Percentiles rank a stretch among this genome's conserved stretches.
Conservation (phyloP, 495 filamentous ascomycete species). For the Bombardia bombarda region DNA sequence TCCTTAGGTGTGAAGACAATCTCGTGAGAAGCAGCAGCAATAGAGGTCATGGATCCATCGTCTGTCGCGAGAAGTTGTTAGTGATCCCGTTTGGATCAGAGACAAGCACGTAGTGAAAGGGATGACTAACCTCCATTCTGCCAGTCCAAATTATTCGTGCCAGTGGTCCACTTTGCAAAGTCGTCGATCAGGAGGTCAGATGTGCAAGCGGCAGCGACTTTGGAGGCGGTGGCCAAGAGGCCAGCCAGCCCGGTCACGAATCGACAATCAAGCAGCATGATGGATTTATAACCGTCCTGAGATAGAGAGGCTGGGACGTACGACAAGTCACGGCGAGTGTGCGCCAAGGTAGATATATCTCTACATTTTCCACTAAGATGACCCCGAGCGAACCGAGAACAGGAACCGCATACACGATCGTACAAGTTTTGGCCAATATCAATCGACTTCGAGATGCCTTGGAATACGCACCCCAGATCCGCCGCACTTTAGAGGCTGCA, state of each 20-base stretch:
- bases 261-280: slow-evolving; percentile 17
- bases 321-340: slow-evolving; percentile 2
- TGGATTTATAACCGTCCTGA: slow-evolving; percentile 3
- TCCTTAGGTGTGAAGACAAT: slow-evolving; percentile 46
- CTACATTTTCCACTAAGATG: no score
- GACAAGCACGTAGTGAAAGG: background rate
- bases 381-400: no score
- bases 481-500: background rate
- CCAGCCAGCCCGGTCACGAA: slow-evolving; percentile 18
- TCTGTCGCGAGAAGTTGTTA: slow-evolving; percentile 27
- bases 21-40: slow-evolving; percentile 35
- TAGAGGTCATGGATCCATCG: slow-evolving; percentile 46
- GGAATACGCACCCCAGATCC: slow-evolving; percentile 6
- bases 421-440: slow-evolving; percentile 11
- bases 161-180: slow-evolving; percentile 43
- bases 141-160: slow-evolving; percentile 41
- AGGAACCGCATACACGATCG: no score
- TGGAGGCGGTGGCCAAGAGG: slow-evolving; percentile 12
- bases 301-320: background rate
- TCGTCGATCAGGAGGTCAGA: slow-evolving; percentile 48
- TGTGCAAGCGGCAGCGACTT: slow-evolving; percentile 32
- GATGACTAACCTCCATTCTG: slow-evolving; percentile 35
- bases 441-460: background rate
- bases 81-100: background rate
- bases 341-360: slow-evolving; percentile 11